Evolutionary conservation across 1,139 yeast genomes (phyloP), one percentile per base, ranked within the genome.

Genomic region (Scheffersomyces stambukii): DNA sequence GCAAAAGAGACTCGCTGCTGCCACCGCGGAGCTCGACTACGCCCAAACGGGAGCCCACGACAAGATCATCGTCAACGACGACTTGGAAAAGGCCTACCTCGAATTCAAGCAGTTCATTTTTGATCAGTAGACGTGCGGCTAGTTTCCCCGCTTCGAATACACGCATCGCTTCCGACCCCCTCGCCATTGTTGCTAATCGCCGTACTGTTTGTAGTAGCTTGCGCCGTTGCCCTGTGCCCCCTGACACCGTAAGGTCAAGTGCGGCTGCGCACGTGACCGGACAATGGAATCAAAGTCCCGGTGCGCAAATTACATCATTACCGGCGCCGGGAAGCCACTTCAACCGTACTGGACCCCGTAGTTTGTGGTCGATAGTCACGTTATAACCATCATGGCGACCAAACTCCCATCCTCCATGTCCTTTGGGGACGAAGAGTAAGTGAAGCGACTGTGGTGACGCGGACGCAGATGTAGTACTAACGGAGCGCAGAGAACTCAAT

Each of bases 31-130:
- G 64, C 56, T 93, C 63, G 96, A 79, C 43, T 91, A 80, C 58
- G 80, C 96, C 22, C 62, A 84, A 50, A 75, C 88, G 38, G 96
- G 96, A 38, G 95, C 95, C 29, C 96, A 91, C 54, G 98, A 91
- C 61, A 68, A 70, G 54, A 73, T 83, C 40, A 77, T 91, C 44
- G 91, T 91, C 46, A 91, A 91, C 54, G 96, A 89, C 48, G 89
- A 89, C 52, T 72, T 91, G 46, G 96, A 91, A 21, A 78, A 67
- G 54, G 96, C 98, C 15, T 91, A 91, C 63, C 45, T 48, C 24
- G 86, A 89, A 57, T 74, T 91, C 51, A 85, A 77, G 60, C 75
- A 68, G 22, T 91, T 86, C 51, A 80, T 88, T 41, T 66, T 82
- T 42, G 64, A 57, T 14, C 45, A 51, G 21, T 30, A 31, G 24